These are phyloP conservation scores for Dothideomycetes sp. DNA, from an alignment of 2,329 filamentous ascomycete species.

Conservation along the genomic window DNA sequence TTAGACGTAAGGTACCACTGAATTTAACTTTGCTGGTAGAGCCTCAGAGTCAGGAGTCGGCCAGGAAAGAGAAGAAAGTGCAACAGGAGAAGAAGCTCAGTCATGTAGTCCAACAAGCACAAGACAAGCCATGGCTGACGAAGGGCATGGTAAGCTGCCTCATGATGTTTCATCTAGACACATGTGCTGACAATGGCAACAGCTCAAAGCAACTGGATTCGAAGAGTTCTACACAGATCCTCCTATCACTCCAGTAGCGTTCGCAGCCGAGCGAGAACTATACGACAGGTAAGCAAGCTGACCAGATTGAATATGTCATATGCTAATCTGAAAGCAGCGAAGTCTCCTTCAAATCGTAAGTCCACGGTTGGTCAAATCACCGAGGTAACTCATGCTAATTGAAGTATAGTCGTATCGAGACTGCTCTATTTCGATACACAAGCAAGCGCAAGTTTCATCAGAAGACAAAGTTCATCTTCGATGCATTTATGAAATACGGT, in stretches of 20 bases:
- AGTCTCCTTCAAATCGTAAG: constrained; percentile 5
- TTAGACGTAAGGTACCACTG: constrained; percentile 32
- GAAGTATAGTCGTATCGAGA: constrained; percentile 61
- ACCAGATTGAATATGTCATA: too few species aligned
- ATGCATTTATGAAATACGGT: constrained; percentile 71
- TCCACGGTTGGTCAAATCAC: too few species aligned
- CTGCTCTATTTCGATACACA: constrained; percentile 73
- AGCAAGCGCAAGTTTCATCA: constrained; percentile 62
- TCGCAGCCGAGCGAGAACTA: constrained; percentile 52
- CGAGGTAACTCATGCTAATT: neutral
- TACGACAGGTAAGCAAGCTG: constrained; percentile 45
- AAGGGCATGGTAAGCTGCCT: constrained; percentile 25
- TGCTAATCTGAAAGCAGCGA: constrained; percentile 1
- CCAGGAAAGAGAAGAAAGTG: constrained; percentile 10
- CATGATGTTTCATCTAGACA: neutral
- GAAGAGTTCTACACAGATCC: constrained; percentile 69
- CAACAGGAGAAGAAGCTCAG: constrained; percentile 20
- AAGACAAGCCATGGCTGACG: constrained; percentile 21
- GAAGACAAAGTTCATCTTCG: constrained; percentile 54
- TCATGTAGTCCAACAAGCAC: too few species aligned
- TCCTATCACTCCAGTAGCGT: constrained; percentile 62
- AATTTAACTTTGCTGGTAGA: constrained; percentile 13
- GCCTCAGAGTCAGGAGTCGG: constrained; percentile 17
- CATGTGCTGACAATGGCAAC: neutral
- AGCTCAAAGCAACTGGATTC: constrained; percentile 32